These are phyloP conservation scores for Tolypocladium ovalisporum DNA, from an alignment of 2,329 filamentous ascomycete species.

Conservation along the genomic window DNA sequence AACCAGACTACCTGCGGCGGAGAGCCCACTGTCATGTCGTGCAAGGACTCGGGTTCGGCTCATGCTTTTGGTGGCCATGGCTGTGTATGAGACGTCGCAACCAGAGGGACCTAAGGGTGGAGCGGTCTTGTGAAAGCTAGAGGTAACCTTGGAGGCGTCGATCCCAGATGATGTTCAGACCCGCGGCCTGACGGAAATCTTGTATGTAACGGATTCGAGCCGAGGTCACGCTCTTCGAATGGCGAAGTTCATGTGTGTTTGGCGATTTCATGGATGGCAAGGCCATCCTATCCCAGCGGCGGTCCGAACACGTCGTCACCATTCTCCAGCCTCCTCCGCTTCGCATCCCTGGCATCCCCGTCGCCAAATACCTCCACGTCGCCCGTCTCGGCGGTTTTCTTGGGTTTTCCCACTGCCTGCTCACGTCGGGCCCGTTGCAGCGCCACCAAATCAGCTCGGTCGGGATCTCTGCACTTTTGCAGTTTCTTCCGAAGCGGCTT, in stretches of 20 bases:
- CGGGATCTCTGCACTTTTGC: constrained; percentile 63
- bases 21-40: too few species aligned
- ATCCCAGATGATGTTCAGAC: too few species aligned
- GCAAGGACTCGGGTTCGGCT: too few species aligned
- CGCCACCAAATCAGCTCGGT: constrained; percentile 61
- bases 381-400: constrained; percentile 24
- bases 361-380: constrained; percentile 38
- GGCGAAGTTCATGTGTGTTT: neutral
- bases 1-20: too few species aligned
- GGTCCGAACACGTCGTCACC: constrained; percentile 38
- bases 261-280: neutral
- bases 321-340: constrained; percentile 33
- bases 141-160: too few species aligned
- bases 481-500: constrained; percentile 57
- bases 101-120: too few species aligned
- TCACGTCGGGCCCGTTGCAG: constrained; percentile 55
- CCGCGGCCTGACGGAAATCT: too few species aligned
- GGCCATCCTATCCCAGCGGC: constrained; percentile 16
- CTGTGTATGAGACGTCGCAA: too few species aligned
- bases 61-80: too few species aligned
- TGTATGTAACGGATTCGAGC: too few species aligned
- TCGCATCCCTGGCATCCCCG: constrained; percentile 25
- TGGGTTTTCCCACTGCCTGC: constrained; percentile 32
- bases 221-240: neutral
- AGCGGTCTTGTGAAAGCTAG: too few species aligned